Percentiles rank a stretch among this genome's conserved stretches.
Conservation (phyloP, 1,139 yeast species). For the Lodderomyces parapsilosis region DNA sequence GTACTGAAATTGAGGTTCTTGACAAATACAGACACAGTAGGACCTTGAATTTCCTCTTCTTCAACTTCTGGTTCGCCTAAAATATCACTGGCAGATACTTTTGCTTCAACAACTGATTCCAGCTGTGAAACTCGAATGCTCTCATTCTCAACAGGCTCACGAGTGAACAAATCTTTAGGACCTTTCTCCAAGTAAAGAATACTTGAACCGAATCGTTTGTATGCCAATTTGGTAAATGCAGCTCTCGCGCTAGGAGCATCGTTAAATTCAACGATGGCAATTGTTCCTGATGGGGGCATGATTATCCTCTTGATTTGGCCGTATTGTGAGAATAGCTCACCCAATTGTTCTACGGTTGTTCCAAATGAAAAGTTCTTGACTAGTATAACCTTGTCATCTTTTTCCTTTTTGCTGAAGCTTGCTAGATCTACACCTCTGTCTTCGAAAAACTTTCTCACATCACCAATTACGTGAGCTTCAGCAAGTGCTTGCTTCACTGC, state of each 20-base stretch:
- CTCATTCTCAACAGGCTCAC: constrained; percentile 50
- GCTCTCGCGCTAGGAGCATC: constrained; percentile 83
- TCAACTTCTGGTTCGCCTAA: constrained; percentile 39
- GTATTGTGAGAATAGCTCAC: constrained; percentile 74
- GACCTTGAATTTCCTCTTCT: constrained; percentile 50
- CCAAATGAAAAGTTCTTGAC: constrained; percentile 91
- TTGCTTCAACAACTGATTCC: constrained; percentile 31
- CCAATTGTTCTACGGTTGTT: constrained; percentile 74
- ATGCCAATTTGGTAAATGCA: constrained; percentile 86
- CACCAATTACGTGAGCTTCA: constrained; percentile 93
- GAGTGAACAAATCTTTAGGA: constrained; percentile 75
- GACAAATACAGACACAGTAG: constrained; percentile 82
- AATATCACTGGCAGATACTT: constrained; percentile 27
- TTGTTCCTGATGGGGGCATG: constrained; percentile 97
- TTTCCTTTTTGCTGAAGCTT: constrained; percentile 66
- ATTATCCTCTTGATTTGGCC: constrained; percentile 80
- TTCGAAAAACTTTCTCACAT: constrained; percentile 85
- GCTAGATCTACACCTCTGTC: constrained; percentile 80
- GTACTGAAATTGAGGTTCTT: constrained; percentile 91
- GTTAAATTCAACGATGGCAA: constrained; percentile 90
- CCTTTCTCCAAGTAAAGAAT: constrained; percentile 92
- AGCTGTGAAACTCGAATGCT: constrained; percentile 18
- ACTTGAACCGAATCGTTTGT: constrained; percentile 81
- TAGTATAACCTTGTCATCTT: constrained; percentile 78
- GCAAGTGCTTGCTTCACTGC: constrained; percentile 99